Evolutionary conservation across 1,139 yeast species (phyloP), one percentile per base, ranked within the genome.

Genomic region (Yamadazyma diospyri): DNA sequence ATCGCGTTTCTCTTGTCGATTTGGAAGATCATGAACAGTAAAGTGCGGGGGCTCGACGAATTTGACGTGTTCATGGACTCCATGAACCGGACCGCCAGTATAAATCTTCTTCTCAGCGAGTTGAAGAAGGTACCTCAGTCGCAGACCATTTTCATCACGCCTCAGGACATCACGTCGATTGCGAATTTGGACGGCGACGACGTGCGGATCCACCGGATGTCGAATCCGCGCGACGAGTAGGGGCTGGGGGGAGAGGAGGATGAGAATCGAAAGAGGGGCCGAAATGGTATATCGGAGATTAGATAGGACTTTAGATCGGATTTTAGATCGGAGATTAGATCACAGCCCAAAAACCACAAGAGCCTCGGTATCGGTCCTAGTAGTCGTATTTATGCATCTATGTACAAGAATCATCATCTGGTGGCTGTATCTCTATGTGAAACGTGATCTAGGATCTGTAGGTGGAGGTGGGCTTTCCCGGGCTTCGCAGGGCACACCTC

Each of bases 21-120:
- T 28, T 94, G 99, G 99, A 78, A 79, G 42, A 81, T 87, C 16
- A 88, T 92, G 95, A 79, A 83, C 38, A 81, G 95, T 0, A 76
- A 82, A 39, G 73, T 94, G 15, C 73, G 95, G 39, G 97, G 97
- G 0, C 63, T 94, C 38, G 99, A 94, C 59, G 99, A 94, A 57
- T 94, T 92, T 55, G 99, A 94, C 61, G 98, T 94, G 19, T 94
- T 82, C 49, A 92, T 94, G 98, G 99, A 94, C 57, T 87, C 89
- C 30, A 86, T 87, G 17, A 89, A 89, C 51, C 73, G 98, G 45
- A 72, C 81, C 29, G 76, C 84, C 34, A 88, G 96, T 43, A 78
- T 94, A 51, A 71, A 76, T 36, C 63, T 89, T 45, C 78, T 94
- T 51, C 67, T 88, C 35, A 73, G 72, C 16, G 85, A 88, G 42